Percentiles rank a stretch among this genome's conserved stretches.
phyloP scores from a whole-genome alignment of 208 protist genomes.

The Tritrichomonas musculus region DNA sequence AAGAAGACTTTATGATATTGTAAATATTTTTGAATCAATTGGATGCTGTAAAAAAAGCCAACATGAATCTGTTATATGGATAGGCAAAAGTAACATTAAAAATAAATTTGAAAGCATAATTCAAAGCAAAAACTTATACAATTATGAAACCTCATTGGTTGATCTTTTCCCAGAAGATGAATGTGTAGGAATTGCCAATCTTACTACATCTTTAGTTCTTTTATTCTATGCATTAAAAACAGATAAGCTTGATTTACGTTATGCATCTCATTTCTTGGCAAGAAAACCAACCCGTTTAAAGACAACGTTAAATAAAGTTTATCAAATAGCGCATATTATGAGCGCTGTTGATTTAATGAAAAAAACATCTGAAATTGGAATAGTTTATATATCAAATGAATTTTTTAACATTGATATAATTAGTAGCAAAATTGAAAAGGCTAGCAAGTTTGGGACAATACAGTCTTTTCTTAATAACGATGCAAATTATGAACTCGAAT shows the following conservation, averaged over 20 bases:
- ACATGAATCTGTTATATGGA: not conserved
- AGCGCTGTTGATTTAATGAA: not conserved
- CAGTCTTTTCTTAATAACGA: no score
- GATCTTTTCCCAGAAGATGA: not conserved
- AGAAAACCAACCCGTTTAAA: not conserved
- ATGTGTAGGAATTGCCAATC: not conserved
- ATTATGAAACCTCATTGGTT: not conserved
- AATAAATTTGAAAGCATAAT: not conserved
- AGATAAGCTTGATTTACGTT: not conserved
- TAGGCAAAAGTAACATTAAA: not conserved
- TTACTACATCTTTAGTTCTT: not conserved
- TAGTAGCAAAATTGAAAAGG: no score
- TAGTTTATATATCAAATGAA: no score
- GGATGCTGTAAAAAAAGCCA: not conserved
- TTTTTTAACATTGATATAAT: no score
- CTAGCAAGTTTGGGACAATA: no score
- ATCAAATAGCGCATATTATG: not conserved
- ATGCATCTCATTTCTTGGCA: not conserved
- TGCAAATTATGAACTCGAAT: no score
- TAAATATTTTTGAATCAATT: not conserved
- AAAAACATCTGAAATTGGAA: not conserved
- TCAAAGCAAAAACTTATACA: not conserved
- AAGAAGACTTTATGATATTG: not conserved
- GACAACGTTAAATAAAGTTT: not conserved
- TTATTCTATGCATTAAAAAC: not conserved